Evolutionary conservation across 2,329 filamentous ascomycete species (phyloP), one percentile per base, ranked within the genome.

Genomic region (Diaporthe amygdali): DNA sequence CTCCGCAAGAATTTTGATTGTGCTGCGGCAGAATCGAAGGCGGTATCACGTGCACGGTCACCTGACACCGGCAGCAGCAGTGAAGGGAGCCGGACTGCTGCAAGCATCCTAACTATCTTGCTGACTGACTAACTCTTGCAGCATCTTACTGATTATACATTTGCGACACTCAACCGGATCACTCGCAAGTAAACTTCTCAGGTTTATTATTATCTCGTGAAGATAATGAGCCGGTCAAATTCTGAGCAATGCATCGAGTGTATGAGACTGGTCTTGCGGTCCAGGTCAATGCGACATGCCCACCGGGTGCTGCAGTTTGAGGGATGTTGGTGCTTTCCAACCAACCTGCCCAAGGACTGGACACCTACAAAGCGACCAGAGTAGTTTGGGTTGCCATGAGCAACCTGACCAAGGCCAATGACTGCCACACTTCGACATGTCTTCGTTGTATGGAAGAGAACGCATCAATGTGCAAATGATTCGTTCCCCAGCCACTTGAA

Each of bases 1-100:
- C 51, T 44, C 52, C 52, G 54, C 66, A 14, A 20, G 41, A 70
- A 66, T 52, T 70, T 68, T 66, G 56, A 41, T 61, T 70, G 66
- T 68, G 66, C 66, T 39, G n/a, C 46, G 6, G 44, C 55, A 27
- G 27, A 20, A 17, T 32, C 10, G 34, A 22, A 7, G 52, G 20
- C 15, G 5, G 3, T 9, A n/a, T 55, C 68, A 70, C 68, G 68
- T 70, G 68, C 10, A 1, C 0, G 9, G 22, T 49, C 66, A 68
- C 52, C 10, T 68, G 66, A 44, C 5, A 0, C 44, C 17, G 20
- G 5, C 8, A 15, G 4, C 20, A 14, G 4, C 20, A 51, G 25
- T 5, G 15, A 5, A 14, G 51, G 5, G 9, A 22, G 51, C 61
- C 61, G 32, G 37, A 51, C 8, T 37, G 30, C 61, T 51, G 47